Base-by-base conservation (phyloP, 2,329 filamentous ascomycete species). In the Colletotrichum sublineola region DNA sequence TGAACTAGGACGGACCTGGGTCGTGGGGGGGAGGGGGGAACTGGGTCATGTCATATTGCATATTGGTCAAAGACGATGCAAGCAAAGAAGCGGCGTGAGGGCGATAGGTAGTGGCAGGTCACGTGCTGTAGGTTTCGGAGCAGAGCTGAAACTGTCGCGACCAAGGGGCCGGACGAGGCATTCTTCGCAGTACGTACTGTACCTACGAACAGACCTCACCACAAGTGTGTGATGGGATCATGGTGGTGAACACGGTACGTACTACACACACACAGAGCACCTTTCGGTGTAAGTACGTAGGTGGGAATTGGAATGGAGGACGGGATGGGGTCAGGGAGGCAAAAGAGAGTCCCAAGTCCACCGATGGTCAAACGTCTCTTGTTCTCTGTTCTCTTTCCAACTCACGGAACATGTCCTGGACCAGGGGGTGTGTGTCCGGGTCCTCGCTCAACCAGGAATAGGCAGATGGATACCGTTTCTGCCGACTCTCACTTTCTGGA, bases 291-390 rank as follows among this genome's bases (percentile, higher is more conserved):
- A 53, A 36, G 33, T 33, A 36, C 36, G 7, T 36, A 14, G n/a
- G 36, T n/a, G 42, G 20, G 18, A 64, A 18, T 20, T 11, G 52
- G 18, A 61, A 57, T 31, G 66, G 66, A 40, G 42, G 53, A 55
- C 18, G 56, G 56, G 55, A 24, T 8, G 33, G 20, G 33, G 52
- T 5, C 18, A 55, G 53, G 33, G 55, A n/a, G 55, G 55, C 33
- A 36, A 14, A n/a, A 38, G 55, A 55, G 55, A 55, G 55, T 67
- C 58, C 69, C 69, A 69, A 48, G 66, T 69, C 69, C 69, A 48
- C 58, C 53, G 69, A 72, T 72, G 66, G 60, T 72, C 69, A 72
- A 72, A 72, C 69, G 69, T 65, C 69, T 72, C 60, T 72, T 68
- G 61, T 66, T 64, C 69, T 57, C 55, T 57, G 33, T 57, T 52